Evolutionary conservation across 2,329 filamentous ascomycete species (phyloP).

Genomic region (Trichoderma atrobrunneum): DNA sequence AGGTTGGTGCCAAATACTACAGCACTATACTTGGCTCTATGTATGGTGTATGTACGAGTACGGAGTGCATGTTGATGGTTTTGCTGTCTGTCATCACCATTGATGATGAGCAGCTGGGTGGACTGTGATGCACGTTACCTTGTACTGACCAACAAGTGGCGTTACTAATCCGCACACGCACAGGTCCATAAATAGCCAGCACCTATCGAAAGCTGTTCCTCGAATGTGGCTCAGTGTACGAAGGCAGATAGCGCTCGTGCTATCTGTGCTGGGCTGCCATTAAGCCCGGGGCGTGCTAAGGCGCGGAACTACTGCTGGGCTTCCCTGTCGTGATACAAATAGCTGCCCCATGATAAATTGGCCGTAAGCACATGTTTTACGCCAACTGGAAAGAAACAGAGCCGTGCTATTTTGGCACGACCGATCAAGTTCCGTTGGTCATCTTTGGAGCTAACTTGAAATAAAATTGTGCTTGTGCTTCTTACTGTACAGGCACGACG

Average conservation of each 20-base stretch:
- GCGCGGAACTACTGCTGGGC: background rate
- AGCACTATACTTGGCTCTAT: background rate
- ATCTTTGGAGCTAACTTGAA: background rate
- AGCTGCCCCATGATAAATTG: background rate
- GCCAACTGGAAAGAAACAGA: background rate
- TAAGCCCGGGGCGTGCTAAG: background rate
- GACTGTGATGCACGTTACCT: background rate
- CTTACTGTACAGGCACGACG: background rate
- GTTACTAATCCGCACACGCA: background rate
- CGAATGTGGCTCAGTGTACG: background rate
- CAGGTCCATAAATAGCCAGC: conserved; percentile 9
- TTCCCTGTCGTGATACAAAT: background rate
- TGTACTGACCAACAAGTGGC: background rate
- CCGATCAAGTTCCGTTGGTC: background rate
- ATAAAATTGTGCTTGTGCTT: background rate
- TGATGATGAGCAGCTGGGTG: background rate
- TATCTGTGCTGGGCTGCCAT: background rate
- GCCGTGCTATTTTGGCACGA: conserved; percentile 9
- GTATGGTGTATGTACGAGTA: background rate
- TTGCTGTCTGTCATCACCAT: background rate
- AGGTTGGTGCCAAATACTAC: background rate
- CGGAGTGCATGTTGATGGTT: background rate
- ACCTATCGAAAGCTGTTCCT: background rate
- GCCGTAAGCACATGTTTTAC: background rate
- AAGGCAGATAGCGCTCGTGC: background rate